Base-by-base conservation (phyloP, 116 monocot genomes). In the Trichopus zeylanicus region DNA sequence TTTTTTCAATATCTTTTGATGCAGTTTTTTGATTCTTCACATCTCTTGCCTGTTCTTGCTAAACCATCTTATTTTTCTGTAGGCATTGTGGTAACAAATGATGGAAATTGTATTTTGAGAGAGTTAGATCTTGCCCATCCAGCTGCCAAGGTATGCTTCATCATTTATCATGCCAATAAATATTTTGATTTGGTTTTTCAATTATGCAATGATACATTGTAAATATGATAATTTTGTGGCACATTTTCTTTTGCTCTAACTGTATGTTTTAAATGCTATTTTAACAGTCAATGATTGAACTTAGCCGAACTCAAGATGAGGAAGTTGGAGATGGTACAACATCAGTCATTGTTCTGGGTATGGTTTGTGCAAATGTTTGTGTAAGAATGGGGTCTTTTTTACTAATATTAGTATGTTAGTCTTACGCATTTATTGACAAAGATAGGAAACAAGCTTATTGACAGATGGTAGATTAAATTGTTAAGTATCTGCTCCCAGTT, bases 261-360 rank as follows among this genome's bases (percentile, higher is more conserved):
- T 1, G 13, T 42, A 42, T 42, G 21, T 49, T 49, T 22, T 32
- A 7, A 48, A 35, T 60, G 9, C 52, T 6, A 59, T 18, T 42
- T 53, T 68, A n/a, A 25, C 66, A 95, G 94, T 89, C 94, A 53
- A 95, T 95, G 94, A 95, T 95, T 60, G 89, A 95, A 65, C 74
- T 95, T 31, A 89, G 89, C 55, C 86, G 94, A 31, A 86, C 94
- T 51, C 94, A 95, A 56, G 89, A 95, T 86, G 94, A 95, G 72
- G 94, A 95, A 74, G 94, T 95, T 26, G 94, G 94, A 39, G 94
- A 95, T 81, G 94, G 94, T 23, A 95, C 95, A 56, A 95, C 94
- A 30, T 95, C 94, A 57, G 94, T 95, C 27, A 95, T 89, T 68
- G 74, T 95, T 68, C 86, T 95, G 60, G 95, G 95, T 95, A 74